A percentile compares a stretch with the other conserved stretches of the same genome.
Evolutionary conservation across 164 flowering plant genomes (phyloP).

Genomic region (Protea cynaroides): DNA sequence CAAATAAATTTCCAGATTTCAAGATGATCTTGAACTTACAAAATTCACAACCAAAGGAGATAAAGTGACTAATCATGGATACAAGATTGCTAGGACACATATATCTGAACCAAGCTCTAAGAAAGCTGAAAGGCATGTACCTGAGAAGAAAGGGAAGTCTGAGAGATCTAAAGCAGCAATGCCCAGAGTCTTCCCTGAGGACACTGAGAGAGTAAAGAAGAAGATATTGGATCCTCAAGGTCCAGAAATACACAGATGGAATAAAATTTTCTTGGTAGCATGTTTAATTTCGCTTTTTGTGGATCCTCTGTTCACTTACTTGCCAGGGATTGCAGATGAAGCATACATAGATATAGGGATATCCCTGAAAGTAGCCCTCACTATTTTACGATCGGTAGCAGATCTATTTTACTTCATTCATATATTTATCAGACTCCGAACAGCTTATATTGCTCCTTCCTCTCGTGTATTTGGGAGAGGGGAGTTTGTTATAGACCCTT

Average conservation of each 20-base stretch:
- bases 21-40: conserved; percentile 44
- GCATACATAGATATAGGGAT: conserved; percentile 51
- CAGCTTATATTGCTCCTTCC: conserved; percentile 89
- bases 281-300: conserved; percentile 83
- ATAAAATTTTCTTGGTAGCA: conserved; percentile 66
- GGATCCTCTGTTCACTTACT: conserved; percentile 81
- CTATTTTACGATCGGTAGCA: conserved; percentile 53
- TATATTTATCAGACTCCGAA: conserved; percentile 58
- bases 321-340: conserved; percentile 42
- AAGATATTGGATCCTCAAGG: conserved; percentile 85
- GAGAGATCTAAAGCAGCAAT: conserved; percentile 67
- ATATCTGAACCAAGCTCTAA: conserved; percentile 22
- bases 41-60: conserved; percentile 18
- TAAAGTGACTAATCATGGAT: too few species aligned
- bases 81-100: conserved; percentile 42
- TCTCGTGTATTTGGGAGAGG: conserved; percentile 98
- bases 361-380: conserved; percentile 51
- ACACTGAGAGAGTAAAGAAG: conserved; percentile 58
- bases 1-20: conserved; percentile 40
- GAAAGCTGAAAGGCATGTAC: conserved; percentile 21
- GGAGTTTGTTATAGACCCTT: conserved; percentile 74
- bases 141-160: conserved; percentile 28
- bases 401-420: conserved; percentile 73
- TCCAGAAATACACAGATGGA: conserved; percentile 57
- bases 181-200: conserved; percentile 89